These are phyloP conservation scores for Alternaria angustiovoidea DNA, from an alignment of 2,329 filamentous ascomycete genomes.

Conservation along the genomic window DNA sequence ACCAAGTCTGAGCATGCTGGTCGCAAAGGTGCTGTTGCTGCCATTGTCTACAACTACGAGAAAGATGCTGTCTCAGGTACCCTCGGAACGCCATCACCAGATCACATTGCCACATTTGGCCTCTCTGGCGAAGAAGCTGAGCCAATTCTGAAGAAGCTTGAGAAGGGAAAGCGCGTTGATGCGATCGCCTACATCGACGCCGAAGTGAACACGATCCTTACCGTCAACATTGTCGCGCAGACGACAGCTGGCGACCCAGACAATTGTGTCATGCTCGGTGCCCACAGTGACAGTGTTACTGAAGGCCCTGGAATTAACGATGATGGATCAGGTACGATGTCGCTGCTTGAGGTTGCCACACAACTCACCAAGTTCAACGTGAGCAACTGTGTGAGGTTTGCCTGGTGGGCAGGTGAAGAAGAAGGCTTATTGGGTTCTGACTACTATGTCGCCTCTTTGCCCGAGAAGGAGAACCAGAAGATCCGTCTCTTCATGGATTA, in stretches of 20 bases:
- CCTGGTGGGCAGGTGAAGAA: constrained; percentile 52
- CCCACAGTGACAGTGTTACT: constrained; percentile 52
- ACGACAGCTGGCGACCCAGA: constrained; percentile 50
- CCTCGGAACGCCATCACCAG: constrained; percentile 66
- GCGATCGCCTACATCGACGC: constrained; percentile 58
- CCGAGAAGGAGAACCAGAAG: constrained; percentile 49
- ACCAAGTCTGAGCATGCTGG: constrained; percentile 75
- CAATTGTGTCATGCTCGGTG: constrained; percentile 53
- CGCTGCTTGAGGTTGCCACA: constrained; percentile 51
- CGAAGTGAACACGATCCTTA: constrained; percentile 59
- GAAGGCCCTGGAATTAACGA: constrained; percentile 55
- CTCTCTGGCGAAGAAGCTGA: constrained; percentile 69
- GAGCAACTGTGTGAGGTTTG: constrained; percentile 52
- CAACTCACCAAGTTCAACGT: constrained; percentile 52
- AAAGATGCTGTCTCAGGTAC: constrained; percentile 70
- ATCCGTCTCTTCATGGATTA: constrained; percentile 56
- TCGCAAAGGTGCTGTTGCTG: constrained; percentile 74
- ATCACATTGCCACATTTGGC: constrained; percentile 74
- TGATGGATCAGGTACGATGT: constrained; percentile 51
- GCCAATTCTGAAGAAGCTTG: constrained; percentile 59
- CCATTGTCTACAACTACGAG: constrained; percentile 79
- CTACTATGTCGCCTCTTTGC: constrained; percentile 49
- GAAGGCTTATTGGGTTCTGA: constrained; percentile 51
- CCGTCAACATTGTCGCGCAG: constrained; percentile 54
- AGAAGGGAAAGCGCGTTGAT: constrained; percentile 57